Base-by-base conservation (phyloP, 23 red algal genomes). In the Gracilaria vermiculophylla region DNA sequence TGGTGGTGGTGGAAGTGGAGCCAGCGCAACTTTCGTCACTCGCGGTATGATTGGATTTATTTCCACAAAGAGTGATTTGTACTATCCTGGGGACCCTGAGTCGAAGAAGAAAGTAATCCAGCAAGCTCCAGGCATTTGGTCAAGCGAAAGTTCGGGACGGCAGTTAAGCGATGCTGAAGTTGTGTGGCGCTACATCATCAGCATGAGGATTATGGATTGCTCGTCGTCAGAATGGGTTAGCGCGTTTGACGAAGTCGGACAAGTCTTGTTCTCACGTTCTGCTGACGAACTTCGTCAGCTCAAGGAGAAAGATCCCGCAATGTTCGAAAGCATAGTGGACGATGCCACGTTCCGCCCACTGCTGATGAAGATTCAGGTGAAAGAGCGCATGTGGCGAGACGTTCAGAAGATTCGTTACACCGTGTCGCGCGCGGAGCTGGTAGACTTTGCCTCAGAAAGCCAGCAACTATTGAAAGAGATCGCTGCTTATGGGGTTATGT, bases 61-160 rank as follows among this genome's bases (percentile, higher is more conserved):
- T 52, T 51, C 84, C 2, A 84, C 75, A 10, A 91, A 97, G 51
- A 85, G 76, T 36, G 88, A 85, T 48, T 24, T 95, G 52, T 99
- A 86, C 62, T 99, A 99, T 60, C 78, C 85, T 31, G 84, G 87
- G 5, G 87, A 92, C 39, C 97, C 97, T 9, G 92, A 95, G 24
- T 78, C 90, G 35, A 95, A 95, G 81, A 95, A 94, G 52, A 99
- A 99, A 56, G 82, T 99, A 0, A 87, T 82, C 2, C 70, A 91
- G 55, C 35, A 69, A 48, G 88, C 79, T 5, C 47, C 84, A 13
- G 88, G 83, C 0, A 81, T 86, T 56, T 99, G 88, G 89, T 64
- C 58, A 2, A 95, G 89, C 36, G 97, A 95, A 9, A 83, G 81
- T 16, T 81, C 66, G 15, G 90, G 80, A 55, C 82, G 89, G 43